Evolutionary conservation across 75 land plant species (phyloP), one percentile per base, ranked within the genome.

Genomic region (Selaginella moellendorffii): DNA sequence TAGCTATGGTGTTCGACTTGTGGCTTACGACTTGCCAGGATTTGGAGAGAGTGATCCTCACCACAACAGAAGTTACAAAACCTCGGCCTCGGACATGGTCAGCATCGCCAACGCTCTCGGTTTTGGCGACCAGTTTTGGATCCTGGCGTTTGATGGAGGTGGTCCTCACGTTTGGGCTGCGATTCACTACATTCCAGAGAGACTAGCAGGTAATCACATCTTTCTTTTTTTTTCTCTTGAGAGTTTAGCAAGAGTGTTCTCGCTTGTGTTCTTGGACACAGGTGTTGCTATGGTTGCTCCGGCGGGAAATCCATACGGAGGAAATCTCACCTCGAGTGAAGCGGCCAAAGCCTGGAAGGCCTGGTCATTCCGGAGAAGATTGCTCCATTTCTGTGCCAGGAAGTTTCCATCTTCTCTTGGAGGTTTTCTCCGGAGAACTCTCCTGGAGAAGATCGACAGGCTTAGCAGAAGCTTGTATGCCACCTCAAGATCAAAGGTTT

Each of bases 1-100:
- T 66, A 84, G 83, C 42, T 91, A 81, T 80, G 89, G 93, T 27
- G 85, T 91, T 56, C 82, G 93, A 29, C 69, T 91, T 67, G 70
- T 91, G 28, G 68, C 86, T 62, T 91, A 83, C 76, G 97, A 91
- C 72, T 79, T 85, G 62, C 97, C 97, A 31, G 97, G 97, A 46
- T 87, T 88, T 85, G 97, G 97, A 61, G 89, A 87, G 76, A 91
- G 97, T 72, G 95, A 91, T 71, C 84, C 89, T 51, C 89, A 88
- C 67, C 74, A 79, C 1, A 27, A 66, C 2, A 77, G 89, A 53
- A 85, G 72, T 65, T 75, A 81, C 26, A 79, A 78, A 28, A 74
- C 97, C 56, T 91, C 95, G 29, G 84, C 97, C 2, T 18, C 71
- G 31, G 97, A 91, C 77, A 79, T 91, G 76, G 73, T 66, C 23